These are phyloP conservation scores for Eucalyptus polyanthemos DNA, from an alignment of 345 rosid species.

Conservation along the genomic window DNA sequence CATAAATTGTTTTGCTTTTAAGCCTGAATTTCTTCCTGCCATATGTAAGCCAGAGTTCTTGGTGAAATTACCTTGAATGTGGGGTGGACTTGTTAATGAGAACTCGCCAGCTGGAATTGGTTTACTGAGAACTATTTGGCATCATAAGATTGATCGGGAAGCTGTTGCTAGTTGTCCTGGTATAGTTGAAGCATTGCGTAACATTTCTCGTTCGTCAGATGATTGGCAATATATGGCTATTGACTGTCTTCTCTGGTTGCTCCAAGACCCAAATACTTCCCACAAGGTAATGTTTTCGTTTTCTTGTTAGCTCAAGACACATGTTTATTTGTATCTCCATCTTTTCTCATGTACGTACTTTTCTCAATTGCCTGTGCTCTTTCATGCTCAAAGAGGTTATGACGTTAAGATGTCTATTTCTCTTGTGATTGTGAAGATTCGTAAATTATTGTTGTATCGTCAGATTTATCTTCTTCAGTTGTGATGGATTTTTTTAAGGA, in stretches of 20 bases:
- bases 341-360: neutral
- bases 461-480: neutral
- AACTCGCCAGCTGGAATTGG: conserved; percentile 96
- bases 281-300: conserved; percentile 31
- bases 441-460: neutral
- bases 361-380: neutral
- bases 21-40: conserved; percentile 86
- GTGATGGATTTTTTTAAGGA: neutral
- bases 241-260: conserved; percentile 94
- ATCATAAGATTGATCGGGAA: conserved; percentile 86
- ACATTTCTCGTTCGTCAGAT: conserved; percentile 91
- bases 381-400: neutral
- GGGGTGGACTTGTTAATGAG: conserved; percentile 99
- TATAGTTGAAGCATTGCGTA: conserved; percentile 76
- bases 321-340: neutral
- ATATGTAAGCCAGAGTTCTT: conserved; percentile 86
- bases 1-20: conserved; percentile 97
- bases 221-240: conserved; percentile 99
- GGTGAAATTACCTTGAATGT: conserved; percentile 85
- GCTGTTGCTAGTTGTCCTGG: conserved; percentile 82
- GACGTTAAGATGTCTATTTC: neutral
- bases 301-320: neutral
- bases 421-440: neutral
- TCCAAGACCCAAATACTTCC: conserved; percentile 82
- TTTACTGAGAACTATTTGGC: conserved; percentile 82